phyloP scores from a whole-genome alignment of 345 rosid genomes.

The Linum lewisii region DNA sequence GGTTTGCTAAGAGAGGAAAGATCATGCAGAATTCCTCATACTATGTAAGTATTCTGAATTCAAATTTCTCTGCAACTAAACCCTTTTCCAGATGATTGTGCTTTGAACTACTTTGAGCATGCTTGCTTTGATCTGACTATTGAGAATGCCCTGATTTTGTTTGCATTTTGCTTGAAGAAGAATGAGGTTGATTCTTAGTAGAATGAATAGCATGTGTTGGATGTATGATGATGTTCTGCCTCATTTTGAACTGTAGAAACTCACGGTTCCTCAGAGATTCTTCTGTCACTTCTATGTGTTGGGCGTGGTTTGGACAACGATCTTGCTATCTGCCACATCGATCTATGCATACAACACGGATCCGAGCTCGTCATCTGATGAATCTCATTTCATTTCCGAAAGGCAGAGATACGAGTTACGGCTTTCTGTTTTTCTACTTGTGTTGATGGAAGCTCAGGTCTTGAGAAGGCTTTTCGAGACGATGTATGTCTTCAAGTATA shows the following conservation, averaged over 20 bases:
- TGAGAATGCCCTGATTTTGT: too few relatives aligned
- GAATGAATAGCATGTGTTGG: too few relatives aligned
- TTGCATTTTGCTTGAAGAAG: too few relatives aligned
- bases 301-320: constrained; percentile 64
- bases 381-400: too few relatives aligned
- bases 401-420: constrained; percentile 36
- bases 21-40: constrained; percentile 18
- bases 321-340: constrained; percentile 51
- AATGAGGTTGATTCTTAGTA: too few relatives aligned
- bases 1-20: constrained; percentile 49
- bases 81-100: too few relatives aligned
- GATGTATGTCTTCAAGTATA: constrained; percentile 42
- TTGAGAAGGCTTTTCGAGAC: constrained; percentile 59
- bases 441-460: constrained; percentile 63
- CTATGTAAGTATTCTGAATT: not conserved
- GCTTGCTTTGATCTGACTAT: too few relatives aligned
- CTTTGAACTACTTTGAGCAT: too few relatives aligned
- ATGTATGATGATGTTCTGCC: too few relatives aligned
- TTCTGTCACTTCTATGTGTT: constrained; percentile 58
- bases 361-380: too few relatives aligned
- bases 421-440: constrained; percentile 51
- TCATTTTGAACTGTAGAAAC: constrained; percentile 34
- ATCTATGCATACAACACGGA: constrained; percentile 38
- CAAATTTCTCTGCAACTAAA: too few relatives aligned
- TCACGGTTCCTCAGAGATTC: constrained; percentile 60